phyloP scores from a whole-genome alignment of 495 filamentous ascomycete species.

The Mytilinidion resinicola region DNA sequence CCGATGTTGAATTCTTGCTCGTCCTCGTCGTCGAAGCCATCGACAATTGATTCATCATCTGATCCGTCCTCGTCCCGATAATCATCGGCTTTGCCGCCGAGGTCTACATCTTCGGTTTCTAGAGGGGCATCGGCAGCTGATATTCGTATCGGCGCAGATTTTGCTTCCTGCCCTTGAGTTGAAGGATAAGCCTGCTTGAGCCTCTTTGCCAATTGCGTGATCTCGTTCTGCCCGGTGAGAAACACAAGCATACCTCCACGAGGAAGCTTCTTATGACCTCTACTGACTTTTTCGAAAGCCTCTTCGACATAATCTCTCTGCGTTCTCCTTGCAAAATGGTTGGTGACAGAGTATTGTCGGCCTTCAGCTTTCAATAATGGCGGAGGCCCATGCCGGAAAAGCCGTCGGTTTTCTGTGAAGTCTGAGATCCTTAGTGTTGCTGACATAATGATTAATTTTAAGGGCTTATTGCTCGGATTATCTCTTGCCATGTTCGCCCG shows the following conservation, averaged over 20 bases:
- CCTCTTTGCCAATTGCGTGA: slow-evolving; percentile 66
- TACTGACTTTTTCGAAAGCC: slow-evolving; percentile 76
- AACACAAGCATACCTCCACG: slow-evolving; percentile 93
- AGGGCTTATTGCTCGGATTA: slow-evolving; percentile 51
- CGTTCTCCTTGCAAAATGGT: slow-evolving; percentile 81
- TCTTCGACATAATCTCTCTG: slow-evolving; percentile 85
- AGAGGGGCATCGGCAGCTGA: slow-evolving; percentile 71
- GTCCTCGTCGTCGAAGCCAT: slow-evolving; percentile 41
- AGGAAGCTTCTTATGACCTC: slow-evolving; percentile 85
- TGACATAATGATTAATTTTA: slow-evolving; percentile 98
- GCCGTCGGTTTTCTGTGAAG: slow-evolving; percentile 71
- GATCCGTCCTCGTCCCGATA: slow-evolving; percentile 34
- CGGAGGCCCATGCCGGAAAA: slow-evolving; percentile 71
- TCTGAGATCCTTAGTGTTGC: slow-evolving; percentile 87
- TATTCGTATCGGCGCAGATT: slow-evolving; percentile 59
- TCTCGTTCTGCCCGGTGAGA: slow-evolving; percentile 90
- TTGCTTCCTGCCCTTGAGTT: slow-evolving; percentile 46
- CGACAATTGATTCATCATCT: slow-evolving; percentile 39
- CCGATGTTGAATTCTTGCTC: slow-evolving; percentile 57
- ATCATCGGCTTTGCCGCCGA: slow-evolving; percentile 46
- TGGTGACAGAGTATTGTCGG: slow-evolving; percentile 83
- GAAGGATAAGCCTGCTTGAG: slow-evolving; percentile 66
- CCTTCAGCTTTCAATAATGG: slow-evolving; percentile 88
- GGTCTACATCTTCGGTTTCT: slow-evolving; percentile 82
- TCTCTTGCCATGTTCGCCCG: slow-evolving; percentile 57